Percentiles rank a stretch among this genome's conserved stretches.
Conservation (phyloP, 179 eudicot species). For the Beta macrorhiza region DNA sequence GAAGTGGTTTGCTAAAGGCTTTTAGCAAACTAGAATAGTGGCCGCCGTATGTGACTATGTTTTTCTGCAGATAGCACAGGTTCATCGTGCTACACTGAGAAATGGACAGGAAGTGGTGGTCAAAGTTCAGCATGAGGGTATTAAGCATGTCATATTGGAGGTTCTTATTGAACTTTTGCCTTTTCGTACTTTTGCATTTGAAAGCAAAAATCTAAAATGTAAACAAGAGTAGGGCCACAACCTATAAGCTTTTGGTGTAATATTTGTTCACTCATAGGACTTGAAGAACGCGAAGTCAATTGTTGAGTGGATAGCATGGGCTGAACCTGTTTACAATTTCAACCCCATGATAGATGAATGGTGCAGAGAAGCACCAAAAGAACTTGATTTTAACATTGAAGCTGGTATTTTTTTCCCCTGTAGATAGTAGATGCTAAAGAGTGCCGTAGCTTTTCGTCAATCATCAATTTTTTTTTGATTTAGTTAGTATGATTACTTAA, state of each 20-base stretch:
- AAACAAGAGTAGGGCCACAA: conserved; percentile 13
- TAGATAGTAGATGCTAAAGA: not conserved
- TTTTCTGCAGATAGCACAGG: conserved; percentile 87
- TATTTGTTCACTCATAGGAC: conserved; percentile 54
- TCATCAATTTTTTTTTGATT: conserved; percentile 3
- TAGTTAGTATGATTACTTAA: not conserved
- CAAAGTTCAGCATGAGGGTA: conserved; percentile 91
- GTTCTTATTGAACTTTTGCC: conserved; percentile 33
- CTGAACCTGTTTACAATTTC: conserved; percentile 95
- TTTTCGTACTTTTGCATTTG: not conserved
- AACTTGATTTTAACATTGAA: conserved; percentile 89
- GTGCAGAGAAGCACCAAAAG: conserved; percentile 97
- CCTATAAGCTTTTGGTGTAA: conserved; percentile 22
- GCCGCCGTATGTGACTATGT: conserved; percentile 5
- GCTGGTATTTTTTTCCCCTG: conserved; percentile 61
- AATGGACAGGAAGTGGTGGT: conserved; percentile 90
- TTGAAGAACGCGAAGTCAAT: conserved; percentile 91
- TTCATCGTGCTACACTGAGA: conserved; percentile 90
- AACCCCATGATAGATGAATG: conserved; percentile 98
- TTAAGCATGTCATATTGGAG: conserved; percentile 85
- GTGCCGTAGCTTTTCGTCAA: conserved; percentile 9
- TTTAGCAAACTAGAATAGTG: conserved; percentile 6
- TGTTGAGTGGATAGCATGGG: conserved; percentile 99
- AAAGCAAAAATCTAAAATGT: not conserved
- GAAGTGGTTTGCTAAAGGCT: not conserved